phyloP scores from a whole-genome alignment of 129 eudicot species.

The Solidago caesia region DNA sequence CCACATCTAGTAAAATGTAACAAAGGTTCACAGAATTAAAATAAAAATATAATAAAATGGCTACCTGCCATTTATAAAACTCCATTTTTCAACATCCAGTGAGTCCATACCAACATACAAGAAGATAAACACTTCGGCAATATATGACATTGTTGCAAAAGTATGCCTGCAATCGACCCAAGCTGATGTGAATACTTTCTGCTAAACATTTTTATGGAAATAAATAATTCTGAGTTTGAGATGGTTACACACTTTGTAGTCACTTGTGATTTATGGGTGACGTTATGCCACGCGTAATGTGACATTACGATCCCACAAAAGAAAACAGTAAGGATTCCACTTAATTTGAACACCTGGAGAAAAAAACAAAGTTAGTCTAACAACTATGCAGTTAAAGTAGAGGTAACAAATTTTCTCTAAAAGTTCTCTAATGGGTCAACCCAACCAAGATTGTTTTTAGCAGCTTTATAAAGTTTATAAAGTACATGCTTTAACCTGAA shows the following conservation, averaged over 20 bases:
- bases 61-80: slow-evolving; percentile 52
- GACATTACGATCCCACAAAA: slow-evolving; percentile 96
- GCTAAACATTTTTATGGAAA: neutral
- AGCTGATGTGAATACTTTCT: slow-evolving; percentile 15
- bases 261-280: slow-evolving; percentile 63
- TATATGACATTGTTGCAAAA: slow-evolving; percentile 76
- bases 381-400: too few species aligned
- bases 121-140: slow-evolving; percentile 82
- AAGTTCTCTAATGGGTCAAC: too few species aligned
- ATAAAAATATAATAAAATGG: neutral
- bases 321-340: slow-evolving; percentile 91
- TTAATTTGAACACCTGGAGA: slow-evolving; percentile 61
- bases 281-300: slow-evolving; percentile 92
- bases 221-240: neutral
- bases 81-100: slow-evolving; percentile 84
- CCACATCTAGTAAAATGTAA: neutral
- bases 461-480: too few species aligned
- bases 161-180: slow-evolving; percentile 55
- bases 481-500: neutral
- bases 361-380: slow-evolving; percentile 10
- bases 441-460: neutral
- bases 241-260: slow-evolving; percentile 56
- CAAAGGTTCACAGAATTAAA: neutral
- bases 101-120: slow-evolving; percentile 97
- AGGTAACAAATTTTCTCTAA: too few species aligned